A percentile compares a stretch with the other conserved stretches of the same genome.
phyloP scores from a whole-genome alignment of 1,284 basidiomycete species.

The Naganishia albida region DNA sequence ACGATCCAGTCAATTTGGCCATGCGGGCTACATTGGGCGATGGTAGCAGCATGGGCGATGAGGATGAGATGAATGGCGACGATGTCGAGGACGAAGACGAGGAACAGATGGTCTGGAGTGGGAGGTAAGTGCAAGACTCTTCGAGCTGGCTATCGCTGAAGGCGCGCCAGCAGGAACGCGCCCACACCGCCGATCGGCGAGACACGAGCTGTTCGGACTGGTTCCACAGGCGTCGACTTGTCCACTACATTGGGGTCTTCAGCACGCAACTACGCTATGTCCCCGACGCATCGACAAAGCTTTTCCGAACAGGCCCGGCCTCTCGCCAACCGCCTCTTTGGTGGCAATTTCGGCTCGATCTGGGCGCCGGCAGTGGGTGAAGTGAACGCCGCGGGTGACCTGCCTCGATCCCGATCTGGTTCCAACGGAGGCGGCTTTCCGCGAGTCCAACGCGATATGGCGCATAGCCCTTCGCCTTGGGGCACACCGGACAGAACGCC shows the following conservation, averaged over 20 bases:
- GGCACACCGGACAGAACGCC: conserved; percentile 13
- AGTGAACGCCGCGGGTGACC: conserved; percentile 13
- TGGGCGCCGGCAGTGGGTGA: conserved; percentile 28
- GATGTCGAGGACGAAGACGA: conserved; percentile 43
- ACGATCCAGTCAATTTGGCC: conserved; percentile 76
- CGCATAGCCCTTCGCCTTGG: conserved; percentile 22
- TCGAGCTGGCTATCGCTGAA: conserved; percentile 1
- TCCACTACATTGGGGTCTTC: background rate
- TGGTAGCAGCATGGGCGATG: conserved; percentile 54
- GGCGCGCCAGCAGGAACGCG: conserved; percentile 33
- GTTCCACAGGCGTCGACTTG: background rate
- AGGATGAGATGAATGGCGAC: conserved; percentile 58
- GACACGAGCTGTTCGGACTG: background rate
- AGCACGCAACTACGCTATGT: background rate
- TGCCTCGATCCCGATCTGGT: conserved; percentile 19
- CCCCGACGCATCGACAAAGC: conserved; percentile 20
- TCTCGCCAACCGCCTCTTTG: conserved; percentile 26
- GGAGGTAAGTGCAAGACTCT: conserved; percentile 11
- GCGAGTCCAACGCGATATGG: conserved; percentile 16
- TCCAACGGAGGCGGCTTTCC: conserved; percentile 15
- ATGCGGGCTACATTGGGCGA: conserved; percentile 65
- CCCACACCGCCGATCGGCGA: conserved; percentile 15
- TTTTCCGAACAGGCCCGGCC: conserved; percentile 14
- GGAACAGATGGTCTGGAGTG: conserved; percentile 46
- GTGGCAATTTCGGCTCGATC: conserved; percentile 28